These are phyloP conservation scores for Boletus tomentosulus DNA, from an alignment of 768 basidiomycete genomes.

Conservation along the genomic window DNA sequence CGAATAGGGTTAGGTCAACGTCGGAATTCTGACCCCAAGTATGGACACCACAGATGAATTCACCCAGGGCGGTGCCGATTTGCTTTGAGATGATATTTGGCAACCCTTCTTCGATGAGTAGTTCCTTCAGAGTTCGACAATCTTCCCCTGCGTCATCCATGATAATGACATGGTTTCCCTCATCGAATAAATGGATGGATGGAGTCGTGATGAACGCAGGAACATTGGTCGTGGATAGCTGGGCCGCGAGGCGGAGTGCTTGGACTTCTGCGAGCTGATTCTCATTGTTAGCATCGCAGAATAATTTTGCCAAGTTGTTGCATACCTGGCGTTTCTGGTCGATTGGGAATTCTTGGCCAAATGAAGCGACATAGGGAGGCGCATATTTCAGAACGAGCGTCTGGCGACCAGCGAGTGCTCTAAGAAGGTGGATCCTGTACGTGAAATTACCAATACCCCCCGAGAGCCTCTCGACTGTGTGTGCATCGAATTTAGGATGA, in stretches of 20 bases:
- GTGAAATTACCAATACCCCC: conserved; percentile 56
- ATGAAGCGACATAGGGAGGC: conserved; percentile 38
- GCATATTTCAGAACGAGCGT: conserved; percentile 61
- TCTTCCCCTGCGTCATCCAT: conserved; percentile 57
- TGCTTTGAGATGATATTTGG: conserved; percentile 30
- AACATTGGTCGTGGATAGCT: conserved; percentile 27
- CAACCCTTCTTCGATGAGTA: conserved; percentile 34
- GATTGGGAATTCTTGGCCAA: conserved; percentile 27
- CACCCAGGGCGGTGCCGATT: conserved; percentile 52
- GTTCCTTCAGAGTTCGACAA: conserved; percentile 36
- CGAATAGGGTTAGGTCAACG: conserved; percentile 35
- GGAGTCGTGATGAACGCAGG: conserved; percentile 47
- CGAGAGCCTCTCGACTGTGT: conserved; percentile 36
- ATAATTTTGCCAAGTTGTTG: background rate
- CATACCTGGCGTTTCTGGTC: conserved; percentile 52
- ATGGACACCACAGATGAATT: conserved; percentile 54
- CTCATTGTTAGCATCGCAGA: conserved; percentile 21
- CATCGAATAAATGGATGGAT: conserved; percentile 46
- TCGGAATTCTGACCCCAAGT: conserved; percentile 36
- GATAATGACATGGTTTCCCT: conserved; percentile 46
- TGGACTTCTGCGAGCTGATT: conserved; percentile 42
- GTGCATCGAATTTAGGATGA: conserved; percentile 44
- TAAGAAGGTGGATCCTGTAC: conserved; percentile 48
- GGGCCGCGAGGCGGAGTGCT: conserved; percentile 43
- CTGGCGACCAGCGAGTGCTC: conserved; percentile 36